Base-by-base conservation (phyloP, 1,139 yeast genomes). In the Spencermartinsiella ligniputridi region DNA sequence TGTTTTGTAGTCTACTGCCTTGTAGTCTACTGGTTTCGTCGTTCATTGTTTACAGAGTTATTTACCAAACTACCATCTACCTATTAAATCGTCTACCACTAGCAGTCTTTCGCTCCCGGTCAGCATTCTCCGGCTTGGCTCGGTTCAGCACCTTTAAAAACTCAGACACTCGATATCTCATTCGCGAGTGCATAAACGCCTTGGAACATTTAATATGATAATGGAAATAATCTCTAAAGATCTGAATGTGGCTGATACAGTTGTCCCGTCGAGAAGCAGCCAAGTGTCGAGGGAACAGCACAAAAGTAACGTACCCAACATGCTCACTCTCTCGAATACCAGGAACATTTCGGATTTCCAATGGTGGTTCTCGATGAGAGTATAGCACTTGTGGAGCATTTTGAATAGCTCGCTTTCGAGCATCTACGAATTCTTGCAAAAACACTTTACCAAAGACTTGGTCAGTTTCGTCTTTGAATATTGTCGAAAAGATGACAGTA, bases 361-460 rank as follows among this genome's bases (percentile, higher is more conserved):
- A 74, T 9, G 99, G 99, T n/a, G 97, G 87, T 55, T 88, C 96
- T 52, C 75, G 76, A 59, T 83, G 92, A 12, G 95, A 82, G 63
- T 85, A 90, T 60, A 94, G 76, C 43, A 92, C 99, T 71, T 94
- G 99, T 18, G 99, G 98, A 1, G 98, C 97, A 42, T 95, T 90
- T 69, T 94, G 98, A 48, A 92, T 94, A 12, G 95, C 86, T 63
- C 97, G 80, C 67, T 85, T 84, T 68, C 99, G 80, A 11, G 99
- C 97, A 62, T 87, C 99, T 39, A 92, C 97, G 67, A 92, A 92
- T 69, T 92, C 99, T 67, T 92, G 99, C 55, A 92, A 71, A 63
- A 94, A 92, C 46, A 92, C 97, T 65, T 86, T 89, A 42, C 97
- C 97, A 58, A 92, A 88, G 47, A 89, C 80, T 64, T 87, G 87